A percentile compares a stretch with the other conserved stretches of the same genome.
Evolutionary conservation across 2,329 filamentous ascomycete species (phyloP).

Genomic region (Penicillium expansum): DNA sequence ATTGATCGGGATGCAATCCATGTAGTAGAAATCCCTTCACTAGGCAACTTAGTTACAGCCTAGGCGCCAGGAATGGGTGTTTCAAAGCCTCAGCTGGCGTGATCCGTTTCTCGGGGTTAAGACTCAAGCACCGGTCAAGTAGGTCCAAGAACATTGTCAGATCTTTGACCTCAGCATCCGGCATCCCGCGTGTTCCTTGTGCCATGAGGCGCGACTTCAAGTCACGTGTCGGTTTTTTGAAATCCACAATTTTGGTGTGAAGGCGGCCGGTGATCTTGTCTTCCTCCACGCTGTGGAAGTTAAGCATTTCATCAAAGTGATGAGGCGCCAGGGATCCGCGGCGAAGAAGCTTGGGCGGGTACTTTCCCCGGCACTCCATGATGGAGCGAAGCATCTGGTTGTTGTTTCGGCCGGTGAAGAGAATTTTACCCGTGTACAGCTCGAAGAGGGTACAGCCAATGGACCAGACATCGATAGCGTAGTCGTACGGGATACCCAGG

Average conservation of each 20-base stretch:
- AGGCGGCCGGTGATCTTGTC: constrained; percentile 86
- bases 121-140: constrained; percentile 78
- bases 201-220: constrained; percentile 73
- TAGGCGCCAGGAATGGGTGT: constrained; percentile 76
- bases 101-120: constrained; percentile 91
- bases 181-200: constrained; percentile 70
- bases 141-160: constrained; percentile 81
- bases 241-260: constrained; percentile 46
- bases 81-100: constrained; percentile 81
- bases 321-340: constrained; percentile 71
- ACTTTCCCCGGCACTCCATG: constrained; percentile 92
- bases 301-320: constrained; percentile 81
- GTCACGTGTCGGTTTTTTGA: constrained; percentile 72
- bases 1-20: not conserved
- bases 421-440: constrained; percentile 93
- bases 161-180: constrained; percentile 71
- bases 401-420: constrained; percentile 93
- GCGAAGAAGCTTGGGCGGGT: constrained; percentile 84
- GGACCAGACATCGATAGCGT: constrained; percentile 95
- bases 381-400: constrained; percentile 97
- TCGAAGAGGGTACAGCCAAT: constrained; percentile 97
- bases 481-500: constrained; percentile 92
- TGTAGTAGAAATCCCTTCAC: not conserved
- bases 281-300: constrained; percentile 79
- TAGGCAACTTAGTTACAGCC: constrained; percentile 13